Conservation (phyloP, 2,329 filamentous ascomycete genomes). For the Lachnellula suecica region DNA sequence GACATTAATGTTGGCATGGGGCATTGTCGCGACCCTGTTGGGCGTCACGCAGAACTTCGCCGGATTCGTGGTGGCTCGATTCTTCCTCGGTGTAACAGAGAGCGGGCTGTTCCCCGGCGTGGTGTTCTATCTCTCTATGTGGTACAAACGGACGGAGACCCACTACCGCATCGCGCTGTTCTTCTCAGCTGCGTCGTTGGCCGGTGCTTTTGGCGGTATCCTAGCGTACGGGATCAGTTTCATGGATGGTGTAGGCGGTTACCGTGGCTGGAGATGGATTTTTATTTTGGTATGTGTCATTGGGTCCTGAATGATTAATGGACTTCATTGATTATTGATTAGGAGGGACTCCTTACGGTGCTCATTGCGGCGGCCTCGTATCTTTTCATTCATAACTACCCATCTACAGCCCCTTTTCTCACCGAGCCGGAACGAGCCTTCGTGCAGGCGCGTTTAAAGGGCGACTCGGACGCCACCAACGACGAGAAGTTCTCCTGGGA, state of each 20-base stretch:
- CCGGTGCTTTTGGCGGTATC: slow-evolving; percentile 57
- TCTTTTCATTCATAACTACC: slow-evolving; percentile 67
- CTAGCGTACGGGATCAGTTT: slow-evolving; percentile 56
- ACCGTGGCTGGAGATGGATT: slow-evolving; percentile 57
- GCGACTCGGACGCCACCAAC: slow-evolving; percentile 68
- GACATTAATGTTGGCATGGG: slow-evolving; percentile 55
- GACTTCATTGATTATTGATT: too few species aligned
- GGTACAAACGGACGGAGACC: slow-evolving; percentile 51
- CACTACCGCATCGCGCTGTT: slow-evolving; percentile 57
- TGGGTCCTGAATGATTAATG: too few species aligned
- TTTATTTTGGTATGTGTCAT: slow-evolving; percentile 52
- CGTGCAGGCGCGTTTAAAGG: slow-evolving; percentile 57
- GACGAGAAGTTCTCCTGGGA: slow-evolving; percentile 68
- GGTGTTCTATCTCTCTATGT: slow-evolving; percentile 50
- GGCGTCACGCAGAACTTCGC: slow-evolving; percentile 49
- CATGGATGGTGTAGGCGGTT: slow-evolving; percentile 51
- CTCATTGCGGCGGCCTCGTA: slow-evolving; percentile 49
- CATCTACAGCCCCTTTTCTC: slow-evolving; percentile 56
- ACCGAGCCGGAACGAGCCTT: slow-evolving; percentile 41
- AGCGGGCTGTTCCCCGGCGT: slow-evolving; percentile 54
- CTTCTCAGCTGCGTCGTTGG: slow-evolving; percentile 53
- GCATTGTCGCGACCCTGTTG: slow-evolving; percentile 50
- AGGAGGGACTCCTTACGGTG: slow-evolving; percentile 56
- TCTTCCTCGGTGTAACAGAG: slow-evolving; percentile 56
- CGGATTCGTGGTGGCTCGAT: slow-evolving; percentile 52